Evolutionary conservation across 2,329 filamentous ascomycete species (phyloP), one percentile per base, ranked within the genome.

Genomic region (Calonectria ilicicola): DNA sequence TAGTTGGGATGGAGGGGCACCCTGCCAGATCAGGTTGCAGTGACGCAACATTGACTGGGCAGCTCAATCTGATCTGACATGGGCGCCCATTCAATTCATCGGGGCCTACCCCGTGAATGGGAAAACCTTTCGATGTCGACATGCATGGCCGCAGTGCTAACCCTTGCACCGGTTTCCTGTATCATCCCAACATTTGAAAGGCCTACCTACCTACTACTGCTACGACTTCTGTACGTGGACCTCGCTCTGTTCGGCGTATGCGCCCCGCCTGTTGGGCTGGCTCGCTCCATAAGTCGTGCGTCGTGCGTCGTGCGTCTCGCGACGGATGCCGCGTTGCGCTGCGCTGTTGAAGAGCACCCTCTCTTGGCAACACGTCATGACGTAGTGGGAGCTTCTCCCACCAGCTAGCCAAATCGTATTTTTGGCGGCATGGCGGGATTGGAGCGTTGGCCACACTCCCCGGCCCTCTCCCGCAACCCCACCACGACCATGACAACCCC

Each of bases 371-470:
- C 65, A 67, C 40, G 51, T 67, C 65, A 67, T 67, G 65, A 67
- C 65, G 65, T 67, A 64, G 35, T 47, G 58, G 47, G 46, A 40
- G 42, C 47, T 64, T 42, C 38, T 40, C 17, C 40, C 38, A 38
- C 51, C n/a, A 42, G n/a, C 23, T 9, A 32, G 26, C 29, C 9
- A 32, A 38, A 42, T 53, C 32, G 51, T 49, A 58, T 46, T 46
- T 46, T 46, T 58, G 38, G 32, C 51, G 69, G 53, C 63, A 70
- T 44, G 40, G 69, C 58, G 69, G 68, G 63, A 70, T 70, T 70
- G 69, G 63, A 67, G 44, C 35, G 42, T 53, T 47, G 47, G 47
- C 29, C 27, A 46, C 38, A 40, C 38, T 44, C 47, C 27, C 29
- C 63, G 19, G 26, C 26, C 60, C 58, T 27, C 46, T 65, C 62